phyloP scores from a whole-genome alignment of 1,284 basidiomycete species.

The Puccinia polysora region DNA sequence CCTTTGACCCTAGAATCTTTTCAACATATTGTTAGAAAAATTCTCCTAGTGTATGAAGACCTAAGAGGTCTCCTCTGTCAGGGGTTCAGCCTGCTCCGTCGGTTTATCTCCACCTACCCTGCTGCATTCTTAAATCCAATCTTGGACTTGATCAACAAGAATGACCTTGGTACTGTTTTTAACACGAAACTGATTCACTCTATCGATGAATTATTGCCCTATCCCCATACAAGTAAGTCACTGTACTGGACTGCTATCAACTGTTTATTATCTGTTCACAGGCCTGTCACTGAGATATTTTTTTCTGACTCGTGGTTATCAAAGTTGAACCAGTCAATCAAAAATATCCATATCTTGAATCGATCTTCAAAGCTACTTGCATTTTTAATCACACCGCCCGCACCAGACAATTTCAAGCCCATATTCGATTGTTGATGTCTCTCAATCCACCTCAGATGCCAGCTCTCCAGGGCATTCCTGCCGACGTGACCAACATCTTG shows the following conservation, averaged over 20 bases:
- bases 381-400: slow-evolving; percentile 41
- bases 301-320: not conserved
- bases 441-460: slow-evolving; percentile 27
- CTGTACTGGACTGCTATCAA: not conserved
- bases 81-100: slow-evolving; percentile 15
- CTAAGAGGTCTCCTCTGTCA: slow-evolving; percentile 5
- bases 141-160: slow-evolving; percentile 31
- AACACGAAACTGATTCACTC: slow-evolving; percentile 39
- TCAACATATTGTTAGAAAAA: not conserved
- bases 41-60: slow-evolving; percentile 24
- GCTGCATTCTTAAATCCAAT: slow-evolving; percentile 38
- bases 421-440: slow-evolving; percentile 37
- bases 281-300: not conserved
- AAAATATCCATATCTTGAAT: slow-evolving; percentile 44
- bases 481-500: slow-evolving; percentile 15
- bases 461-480: not conserved
- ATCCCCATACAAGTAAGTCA: slow-evolving; percentile 27
- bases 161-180: slow-evolving; percentile 32
- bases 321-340: slow-evolving; percentile 37
- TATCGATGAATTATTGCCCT: slow-evolving; percentile 39
- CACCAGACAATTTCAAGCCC: slow-evolving; percentile 38
- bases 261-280: too few relatives aligned
- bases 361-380: slow-evolving; percentile 38
- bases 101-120: slow-evolving; percentile 8
- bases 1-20: not conserved